A percentile compares a stretch with the other conserved stretches of the same genome.
These are phyloP conservation scores for Metschnikowia similis DNA, from an alignment of 805 yeast genomes.

Conservation along the genomic window DNA sequence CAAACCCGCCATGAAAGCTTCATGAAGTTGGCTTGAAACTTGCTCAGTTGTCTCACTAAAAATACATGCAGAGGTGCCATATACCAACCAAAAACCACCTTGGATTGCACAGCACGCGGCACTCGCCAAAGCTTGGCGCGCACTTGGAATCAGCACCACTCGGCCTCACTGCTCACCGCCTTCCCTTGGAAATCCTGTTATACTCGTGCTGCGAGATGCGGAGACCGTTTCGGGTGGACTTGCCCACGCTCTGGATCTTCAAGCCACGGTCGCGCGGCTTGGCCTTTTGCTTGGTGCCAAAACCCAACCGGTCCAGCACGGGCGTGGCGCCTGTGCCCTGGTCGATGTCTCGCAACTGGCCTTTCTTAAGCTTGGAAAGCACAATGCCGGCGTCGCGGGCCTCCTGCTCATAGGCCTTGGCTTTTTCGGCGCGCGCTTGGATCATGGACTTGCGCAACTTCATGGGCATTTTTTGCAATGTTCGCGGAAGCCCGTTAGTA, in stretches of 20 bases:
- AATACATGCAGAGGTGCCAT: too few relatives aligned
- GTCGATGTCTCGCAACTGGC: slow-evolving; percentile 55
- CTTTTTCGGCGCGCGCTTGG: slow-evolving; percentile 47
- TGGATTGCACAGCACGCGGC: too few relatives aligned
- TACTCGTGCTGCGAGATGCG: slow-evolving; percentile 66
- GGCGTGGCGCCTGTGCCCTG: slow-evolving; percentile 52
- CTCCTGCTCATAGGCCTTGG: slow-evolving; percentile 59
- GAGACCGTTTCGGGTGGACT: slow-evolving; percentile 73
- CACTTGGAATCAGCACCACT: too few relatives aligned
- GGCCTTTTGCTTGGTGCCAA: slow-evolving; percentile 34
- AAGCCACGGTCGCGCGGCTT: slow-evolving; percentile 70
- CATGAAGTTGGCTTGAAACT: too few relatives aligned
- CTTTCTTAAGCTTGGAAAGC: slow-evolving; percentile 66
- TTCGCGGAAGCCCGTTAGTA: slow-evolving; percentile 40
- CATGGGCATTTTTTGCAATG: slow-evolving; percentile 83
- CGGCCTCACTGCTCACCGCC: slow-evolving; percentile 2
- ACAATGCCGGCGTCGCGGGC: slow-evolving; percentile 90
- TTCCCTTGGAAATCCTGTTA: slow-evolving; percentile 33
- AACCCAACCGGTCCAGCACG: slow-evolving; percentile 50
- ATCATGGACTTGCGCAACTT: slow-evolving; percentile 81
- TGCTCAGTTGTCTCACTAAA: too few relatives aligned
- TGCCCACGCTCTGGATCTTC: slow-evolving; percentile 71
- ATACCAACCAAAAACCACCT: too few relatives aligned
- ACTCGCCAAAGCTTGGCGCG: too few relatives aligned
- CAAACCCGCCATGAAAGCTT: too few relatives aligned